Evolutionary conservation across 1,139 yeast genomes (phyloP).

Genomic region (Groenewaldozyma auringiensis): DNA sequence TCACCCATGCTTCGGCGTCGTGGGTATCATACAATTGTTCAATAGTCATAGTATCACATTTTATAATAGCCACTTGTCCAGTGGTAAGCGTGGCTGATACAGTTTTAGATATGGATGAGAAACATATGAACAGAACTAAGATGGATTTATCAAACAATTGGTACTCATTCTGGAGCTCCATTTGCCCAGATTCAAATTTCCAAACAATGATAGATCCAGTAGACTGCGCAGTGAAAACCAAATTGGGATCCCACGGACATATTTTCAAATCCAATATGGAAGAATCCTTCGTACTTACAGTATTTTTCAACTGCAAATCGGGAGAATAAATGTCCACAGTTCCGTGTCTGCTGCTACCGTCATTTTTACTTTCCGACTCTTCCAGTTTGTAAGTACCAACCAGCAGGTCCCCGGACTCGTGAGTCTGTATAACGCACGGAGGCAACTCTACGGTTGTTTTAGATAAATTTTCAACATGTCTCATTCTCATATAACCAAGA

Average conservation of each 20-base stretch:
- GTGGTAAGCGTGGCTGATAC: constrained; percentile 30
- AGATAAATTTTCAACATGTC: constrained; percentile 11
- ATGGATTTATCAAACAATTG: constrained; percentile 39
- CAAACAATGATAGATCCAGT: constrained; percentile 68
- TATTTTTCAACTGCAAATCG: constrained; percentile 14
- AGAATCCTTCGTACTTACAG: constrained; percentile 32
- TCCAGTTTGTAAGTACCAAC: constrained; percentile 74
- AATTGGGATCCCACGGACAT: constrained; percentile 43
- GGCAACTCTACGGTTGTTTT: constrained; percentile 46
- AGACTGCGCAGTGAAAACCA: constrained; percentile 65
- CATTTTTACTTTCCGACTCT: constrained; percentile 38
- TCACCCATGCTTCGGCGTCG: constrained; percentile 84
- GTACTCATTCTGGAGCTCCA: constrained; percentile 20
- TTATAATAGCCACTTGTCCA: constrained; percentile 27
- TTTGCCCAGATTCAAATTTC: constrained; percentile 29
- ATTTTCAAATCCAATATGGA: constrained; percentile 75
- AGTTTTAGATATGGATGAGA: constrained; percentile 24
- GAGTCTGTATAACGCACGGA: constrained; percentile 70
- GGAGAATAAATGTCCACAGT: constrained; percentile 54
- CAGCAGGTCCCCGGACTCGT: constrained; percentile 41
- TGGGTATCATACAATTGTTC: constrained; percentile 35
- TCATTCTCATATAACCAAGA: not conserved
- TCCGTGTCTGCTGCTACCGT: constrained; percentile 57
- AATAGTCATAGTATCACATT: not conserved
- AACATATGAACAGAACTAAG: constrained; percentile 61